Evolutionary conservation across 2,329 filamentous ascomycete species (phyloP), one percentile per base, ranked within the genome.

Genomic region (Cladosporium sp.): DNA sequence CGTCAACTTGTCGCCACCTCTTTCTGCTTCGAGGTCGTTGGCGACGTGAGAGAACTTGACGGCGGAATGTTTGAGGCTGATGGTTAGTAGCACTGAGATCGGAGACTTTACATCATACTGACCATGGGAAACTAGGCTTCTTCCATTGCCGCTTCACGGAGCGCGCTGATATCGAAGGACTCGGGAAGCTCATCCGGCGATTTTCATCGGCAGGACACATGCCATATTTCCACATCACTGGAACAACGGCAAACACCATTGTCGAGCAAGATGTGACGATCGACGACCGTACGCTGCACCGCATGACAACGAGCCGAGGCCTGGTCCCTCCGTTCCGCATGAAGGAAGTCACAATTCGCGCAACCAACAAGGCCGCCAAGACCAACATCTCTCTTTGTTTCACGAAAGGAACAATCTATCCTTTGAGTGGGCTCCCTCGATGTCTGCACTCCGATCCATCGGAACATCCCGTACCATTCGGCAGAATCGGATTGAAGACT

Each of bases 371-470:
- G 20, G 22, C 24, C n/a, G 36, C 44, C 2, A 39, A 39, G 15
- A 47, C 44, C 15, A 22, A 27, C 37, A 47, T 47, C 20, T 47
- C 44, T 8, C 34, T 47, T 4, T 47, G 44, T 30, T 47, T 30
- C 18, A 40, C 34, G 6, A 24, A 29, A 9, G 44, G 44, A 9
- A 47, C 44, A 17, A 17, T 17, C 2, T 47, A 19, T 8, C 20
- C 44, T 15, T 29, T 47, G 13, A 47, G 44, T 17, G 44, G 44
- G 7, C 39, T 47, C 15, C 44, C 44, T n/a, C 44, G 44, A 29
- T 30, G 22, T 19, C 20, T 47, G 12, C 44, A 47, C 24, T 20
- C 5, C 11, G 34, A 29, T 20, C n/a, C 8, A n/a, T 20, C 36
- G 4, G 44, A 39, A n/a, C 7, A 29, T 18, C 22, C 44, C 12